Conservation (phyloP, 2,329 filamentous ascomycete species). For the Pseudopyricularia cyperi region DNA sequence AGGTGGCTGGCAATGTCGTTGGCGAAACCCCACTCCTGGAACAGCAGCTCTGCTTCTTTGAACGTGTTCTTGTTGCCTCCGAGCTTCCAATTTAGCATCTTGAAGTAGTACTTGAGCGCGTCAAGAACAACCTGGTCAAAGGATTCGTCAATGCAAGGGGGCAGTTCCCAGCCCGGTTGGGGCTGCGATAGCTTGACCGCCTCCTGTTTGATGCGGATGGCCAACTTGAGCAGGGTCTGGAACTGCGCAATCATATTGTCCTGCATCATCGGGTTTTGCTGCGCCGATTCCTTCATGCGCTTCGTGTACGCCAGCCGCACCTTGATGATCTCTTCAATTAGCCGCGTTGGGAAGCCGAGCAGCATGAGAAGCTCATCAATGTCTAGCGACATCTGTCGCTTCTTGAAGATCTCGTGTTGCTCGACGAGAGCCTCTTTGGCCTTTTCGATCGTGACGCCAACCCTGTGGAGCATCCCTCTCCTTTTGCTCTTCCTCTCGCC, state of each 20-base stretch:
- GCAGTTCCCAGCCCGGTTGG: constrained; percentile 87
- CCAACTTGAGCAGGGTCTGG: constrained; percentile 80
- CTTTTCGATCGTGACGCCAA: constrained; percentile 80
- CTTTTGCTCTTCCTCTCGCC: constrained; percentile 25
- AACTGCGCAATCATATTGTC: constrained; percentile 98
- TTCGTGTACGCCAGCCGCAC: constrained; percentile 83
- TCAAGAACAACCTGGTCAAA: constrained; percentile 89
- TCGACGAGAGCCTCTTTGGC: constrained; percentile 83
- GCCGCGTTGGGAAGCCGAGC: constrained; percentile 90
- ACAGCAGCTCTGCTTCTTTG: constrained; percentile 93
- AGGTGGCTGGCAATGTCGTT: constrained; percentile 86
- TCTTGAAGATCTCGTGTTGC: constrained; percentile 73
- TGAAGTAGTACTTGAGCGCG: constrained; percentile 95
- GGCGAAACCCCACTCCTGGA: constrained; percentile 96
- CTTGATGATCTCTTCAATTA: constrained; percentile 93
- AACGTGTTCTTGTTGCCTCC: constrained; percentile 98
- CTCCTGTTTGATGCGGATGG: constrained; percentile 82
- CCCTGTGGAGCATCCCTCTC: constrained; percentile 70
- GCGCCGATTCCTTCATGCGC: constrained; percentile 88
- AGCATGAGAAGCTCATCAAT: constrained; percentile 92
- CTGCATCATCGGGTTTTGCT: constrained; percentile 85
- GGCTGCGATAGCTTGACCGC: constrained; percentile 74
- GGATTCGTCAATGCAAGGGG: constrained; percentile 90
- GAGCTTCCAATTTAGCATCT: constrained; percentile 95
- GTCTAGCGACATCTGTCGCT: constrained; percentile 85